A percentile compares a stretch with the other conserved stretches of the same genome.
Conservation (phyloP, 768 basidiomycete genomes). For the Boletus coccyginus region DNA sequence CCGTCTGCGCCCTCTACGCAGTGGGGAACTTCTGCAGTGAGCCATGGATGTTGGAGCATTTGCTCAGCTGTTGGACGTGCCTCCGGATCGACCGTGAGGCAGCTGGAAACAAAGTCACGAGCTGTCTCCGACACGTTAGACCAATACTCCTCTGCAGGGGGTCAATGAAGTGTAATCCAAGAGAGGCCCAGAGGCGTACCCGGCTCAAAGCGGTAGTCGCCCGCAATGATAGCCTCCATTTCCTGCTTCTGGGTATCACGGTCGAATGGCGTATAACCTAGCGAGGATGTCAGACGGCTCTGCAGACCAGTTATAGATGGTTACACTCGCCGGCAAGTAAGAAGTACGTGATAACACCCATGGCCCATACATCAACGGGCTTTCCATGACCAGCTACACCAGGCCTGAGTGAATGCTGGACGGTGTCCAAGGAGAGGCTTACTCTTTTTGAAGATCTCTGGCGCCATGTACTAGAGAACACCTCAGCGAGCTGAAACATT, state of each 20-base stretch:
- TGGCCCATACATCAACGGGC: constrained; percentile 95
- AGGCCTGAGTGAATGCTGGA: not conserved
- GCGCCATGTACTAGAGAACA: constrained; percentile 76
- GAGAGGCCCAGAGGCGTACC: constrained; percentile 24
- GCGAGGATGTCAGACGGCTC: constrained; percentile 5
- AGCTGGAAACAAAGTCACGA: constrained; percentile 75
- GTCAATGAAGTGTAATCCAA: not conserved
- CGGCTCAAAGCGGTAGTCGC: constrained; percentile 91
- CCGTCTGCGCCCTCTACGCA: constrained; percentile 60
- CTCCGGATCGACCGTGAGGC: constrained; percentile 81
- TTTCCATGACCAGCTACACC: constrained; percentile 81
- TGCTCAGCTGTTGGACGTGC: constrained; percentile 77
- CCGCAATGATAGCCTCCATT: constrained; percentile 93
- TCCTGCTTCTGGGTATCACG: constrained; percentile 84
- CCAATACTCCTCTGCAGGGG: constrained; percentile 73
- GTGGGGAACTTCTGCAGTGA: constrained; percentile 66
- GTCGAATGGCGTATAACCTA: constrained; percentile 95
- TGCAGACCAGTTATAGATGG: not conserved
- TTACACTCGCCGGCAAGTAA: constrained; percentile 58
- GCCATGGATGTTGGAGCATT: constrained; percentile 65
- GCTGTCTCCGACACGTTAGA: constrained; percentile 79
- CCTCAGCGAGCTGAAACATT: constrained; percentile 3
- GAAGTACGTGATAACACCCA: constrained; percentile 99
- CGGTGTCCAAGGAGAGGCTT: constrained; percentile 21
- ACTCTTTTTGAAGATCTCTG: constrained; percentile 95